Base-by-base conservation (phyloP, 805 yeast genomes). In the Kluyveromyces nonfermentans region DNA sequence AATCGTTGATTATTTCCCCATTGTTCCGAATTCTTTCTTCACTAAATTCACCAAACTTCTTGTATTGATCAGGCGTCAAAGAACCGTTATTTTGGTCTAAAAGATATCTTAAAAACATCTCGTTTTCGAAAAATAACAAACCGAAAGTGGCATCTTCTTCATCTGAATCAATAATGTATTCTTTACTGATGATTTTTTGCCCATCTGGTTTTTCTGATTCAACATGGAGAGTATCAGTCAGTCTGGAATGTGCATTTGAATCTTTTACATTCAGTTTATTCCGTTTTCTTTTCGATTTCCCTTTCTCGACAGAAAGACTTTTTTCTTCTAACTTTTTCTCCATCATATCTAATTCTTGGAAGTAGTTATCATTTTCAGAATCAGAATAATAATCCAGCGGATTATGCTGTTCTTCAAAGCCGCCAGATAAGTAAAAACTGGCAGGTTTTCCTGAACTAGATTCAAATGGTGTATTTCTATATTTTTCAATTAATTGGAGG, bases 81-180 rank as follows among this genome's bases (percentile, higher is more conserved):
- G 50, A 51, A 2, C 65, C 64, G 21, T 46, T 35, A 39, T 57
- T 44, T 34, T 47, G 56, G 45, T 62, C 63, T 3, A 60, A 46
- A 37, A 62, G 41, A 47, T 50, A 56, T 40, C 65, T 59, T 59
- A 60, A 45, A 37, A 55, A 62, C 55, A 55, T 55, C 46, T 63
- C 68, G 45, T 63, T 63, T 46, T 63, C 65, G 46, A 56, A 63
- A 36, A 62, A 62, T 6, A 56, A 45, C 7, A 63, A 50, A 31
- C 51, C 50, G 25, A 53, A 40, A 0, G 55, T 56, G 5, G 54
- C 64, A 7, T 52, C 56, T 21, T 54, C 57, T 15, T 61, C 65
- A 22, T 46, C 50, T 19, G 67, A 61, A 41, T 62, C 66, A 40
- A 57, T 52, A 18, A 63, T 57, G 37, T 54, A 55, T 33, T 60